These are phyloP conservation scores for Sporothrix mexicana DNA, from an alignment of 2,329 filamentous ascomycete species.

Conservation along the genomic window DNA sequence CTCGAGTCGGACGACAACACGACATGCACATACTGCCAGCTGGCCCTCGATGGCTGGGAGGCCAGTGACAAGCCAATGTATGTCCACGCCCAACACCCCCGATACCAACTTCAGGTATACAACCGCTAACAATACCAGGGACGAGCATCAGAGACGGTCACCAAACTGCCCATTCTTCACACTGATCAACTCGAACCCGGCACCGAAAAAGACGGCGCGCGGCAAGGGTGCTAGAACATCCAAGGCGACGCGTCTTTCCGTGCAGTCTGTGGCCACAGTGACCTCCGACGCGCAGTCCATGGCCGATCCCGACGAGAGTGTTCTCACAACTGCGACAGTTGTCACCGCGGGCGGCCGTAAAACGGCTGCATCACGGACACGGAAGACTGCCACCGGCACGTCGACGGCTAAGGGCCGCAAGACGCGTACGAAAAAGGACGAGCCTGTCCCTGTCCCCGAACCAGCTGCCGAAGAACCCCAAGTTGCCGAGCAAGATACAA, in stretches of 20 bases:
- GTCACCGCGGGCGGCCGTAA: slow-evolving; percentile 61
- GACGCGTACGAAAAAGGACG: slow-evolving; percentile 60
- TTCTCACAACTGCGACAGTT: slow-evolving; percentile 64
- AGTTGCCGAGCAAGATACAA: slow-evolving; percentile 34
- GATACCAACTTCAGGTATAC: neutral
- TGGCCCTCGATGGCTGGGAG: slow-evolving; percentile 95
- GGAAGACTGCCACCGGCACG: slow-evolving; percentile 58
- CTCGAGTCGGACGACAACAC: slow-evolving; percentile 85
- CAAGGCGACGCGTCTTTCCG: slow-evolving; percentile 70
- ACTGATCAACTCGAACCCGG: slow-evolving; percentile 63
- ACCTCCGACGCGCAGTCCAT: slow-evolving; percentile 57
- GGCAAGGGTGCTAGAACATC: slow-evolving; percentile 65
- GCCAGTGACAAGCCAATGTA: slow-evolving; percentile 86
- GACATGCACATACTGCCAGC: slow-evolving; percentile 86
- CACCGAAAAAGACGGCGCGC: slow-evolving; percentile 60
- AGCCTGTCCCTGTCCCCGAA: slow-evolving; percentile 54
- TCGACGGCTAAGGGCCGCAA: slow-evolving; percentile 51
- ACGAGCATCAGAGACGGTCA: slow-evolving; percentile 83
- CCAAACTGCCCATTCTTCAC: slow-evolving; percentile 83
- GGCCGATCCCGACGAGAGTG: slow-evolving; percentile 62
- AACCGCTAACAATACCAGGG: slow-evolving; percentile 53
- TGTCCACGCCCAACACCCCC: slow-evolving; percentile 43
- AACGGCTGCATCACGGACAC: slow-evolving; percentile 55
- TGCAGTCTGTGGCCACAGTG: slow-evolving; percentile 60
- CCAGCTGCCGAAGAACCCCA: slow-evolving; percentile 41